Conservation (phyloP, 768 basidiomycete species). For the Dioszegia aurantiaca region DNA sequence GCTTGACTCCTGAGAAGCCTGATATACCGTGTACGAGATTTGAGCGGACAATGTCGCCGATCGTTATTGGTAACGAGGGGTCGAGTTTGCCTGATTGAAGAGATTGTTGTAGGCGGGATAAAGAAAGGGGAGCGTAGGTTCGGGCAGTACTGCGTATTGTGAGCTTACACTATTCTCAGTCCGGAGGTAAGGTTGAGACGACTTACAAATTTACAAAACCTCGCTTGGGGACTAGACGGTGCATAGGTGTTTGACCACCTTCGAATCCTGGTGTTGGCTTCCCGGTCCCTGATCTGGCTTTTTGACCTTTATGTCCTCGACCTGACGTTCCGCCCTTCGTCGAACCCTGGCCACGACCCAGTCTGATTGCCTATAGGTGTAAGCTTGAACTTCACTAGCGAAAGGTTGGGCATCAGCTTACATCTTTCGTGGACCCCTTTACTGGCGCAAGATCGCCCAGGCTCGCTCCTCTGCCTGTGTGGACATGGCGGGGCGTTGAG, state of each 20-base stretch:
- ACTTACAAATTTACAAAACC: conserved; percentile 85
- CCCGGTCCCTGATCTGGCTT: conserved; percentile 82
- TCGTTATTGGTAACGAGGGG: conserved; percentile 82
- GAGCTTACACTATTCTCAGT: not conserved
- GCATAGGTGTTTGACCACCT: conserved; percentile 93
- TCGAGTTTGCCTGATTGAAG: conserved; percentile 71
- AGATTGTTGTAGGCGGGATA: conserved; percentile 86
- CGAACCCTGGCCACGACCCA: conserved; percentile 85
- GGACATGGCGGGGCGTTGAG: conserved; percentile 29
- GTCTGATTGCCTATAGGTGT: conserved; percentile 12
- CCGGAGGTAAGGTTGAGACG: not conserved
- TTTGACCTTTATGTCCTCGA: conserved; percentile 92
- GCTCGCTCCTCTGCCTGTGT: conserved; percentile 24
- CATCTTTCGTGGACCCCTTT: conserved; percentile 40
- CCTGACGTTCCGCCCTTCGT: conserved; percentile 88
- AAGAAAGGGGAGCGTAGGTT: conserved; percentile 75
- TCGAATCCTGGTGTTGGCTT: conserved; percentile 81
- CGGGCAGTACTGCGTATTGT: conserved; percentile 51
- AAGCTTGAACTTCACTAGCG: conserved; percentile 3
- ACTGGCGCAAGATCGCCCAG: conserved; percentile 39
- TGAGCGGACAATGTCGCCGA: conserved; percentile 74
- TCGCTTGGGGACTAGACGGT: conserved; percentile 83
- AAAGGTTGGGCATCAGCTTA: conserved; percentile 15
- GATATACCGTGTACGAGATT: conserved; percentile 83
- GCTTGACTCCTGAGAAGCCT: conserved; percentile 73